A percentile compares a stretch with the other conserved stretches of the same genome.
Conservation (phyloP, 176 grass and related monocot species). For the Guadua angustifolia region DNA sequence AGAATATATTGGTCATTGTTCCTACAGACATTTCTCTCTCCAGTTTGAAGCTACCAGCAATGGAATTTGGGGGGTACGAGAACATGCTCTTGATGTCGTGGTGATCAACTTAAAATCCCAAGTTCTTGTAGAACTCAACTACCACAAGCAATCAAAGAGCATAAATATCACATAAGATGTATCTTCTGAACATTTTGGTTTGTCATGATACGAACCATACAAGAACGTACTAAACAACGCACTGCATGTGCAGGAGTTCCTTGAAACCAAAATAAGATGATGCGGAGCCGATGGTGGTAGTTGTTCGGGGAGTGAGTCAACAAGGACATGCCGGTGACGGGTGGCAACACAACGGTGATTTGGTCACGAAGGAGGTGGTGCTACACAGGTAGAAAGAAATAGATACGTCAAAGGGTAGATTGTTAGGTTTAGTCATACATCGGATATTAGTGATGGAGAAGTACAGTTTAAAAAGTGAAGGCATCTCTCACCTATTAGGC, state of each 20-base stretch:
- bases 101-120: constrained; percentile 78
- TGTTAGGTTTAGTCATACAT: no score
- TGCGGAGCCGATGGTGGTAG: no score
- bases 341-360: no score
- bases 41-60: neutral
- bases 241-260: neutral
- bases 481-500: no score
- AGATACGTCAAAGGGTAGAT: no score
- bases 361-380: no score
- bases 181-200: neutral
- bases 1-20: neutral
- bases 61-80: constrained; percentile 63
- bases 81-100: constrained; percentile 90
- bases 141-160: constrained; percentile 43
- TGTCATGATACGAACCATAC: neutral
- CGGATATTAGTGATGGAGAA: no score
- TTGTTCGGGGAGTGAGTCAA: no score
- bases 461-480: no score
- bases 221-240: neutral
- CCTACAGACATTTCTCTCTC: neutral
- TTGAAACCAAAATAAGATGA: neutral
- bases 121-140: constrained; percentile 82
- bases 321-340: no score
- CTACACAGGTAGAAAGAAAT: no score
- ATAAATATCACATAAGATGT: neutral